Evolutionary conservation across 148 eudicot genomes (phyloP), one percentile per base, ranked within the genome.

Genomic region (Cornus florida): DNA sequence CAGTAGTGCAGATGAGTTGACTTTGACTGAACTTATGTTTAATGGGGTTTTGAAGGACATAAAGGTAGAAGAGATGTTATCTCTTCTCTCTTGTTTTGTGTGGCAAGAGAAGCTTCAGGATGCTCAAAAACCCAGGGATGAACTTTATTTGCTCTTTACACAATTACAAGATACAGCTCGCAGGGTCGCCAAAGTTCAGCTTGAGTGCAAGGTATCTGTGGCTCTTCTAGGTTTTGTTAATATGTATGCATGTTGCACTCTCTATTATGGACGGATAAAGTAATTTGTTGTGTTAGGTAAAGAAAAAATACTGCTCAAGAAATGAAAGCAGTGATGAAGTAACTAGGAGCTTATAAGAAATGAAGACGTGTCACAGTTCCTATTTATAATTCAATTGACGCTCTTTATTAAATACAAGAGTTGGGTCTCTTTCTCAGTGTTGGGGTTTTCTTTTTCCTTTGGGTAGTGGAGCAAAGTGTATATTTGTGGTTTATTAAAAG

Each of bases 91-190:
- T 48, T 96, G 98, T 82, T 86, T 96, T 81, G 99, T 96, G 13
- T 96, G 99, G 99, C 98, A 92, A 82, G 99, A 96, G 83, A 96
- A 92, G 85, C 97, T 96, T 78, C 86, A 89, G 82, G 98, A 96
- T 74, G 94, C 95, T 79, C 92, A 80, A 77, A 96, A 96, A 89
- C 99, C 98, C 28, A 86, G 98, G 75, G 98, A 93, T 66, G 99
- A 96, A 75, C 92, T 93, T 20, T 93, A 91, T 77, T 82, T 93
- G 79, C 91, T 93, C 56, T 92, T 88, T 80, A 74, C 84, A 50
- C 97, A 96, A 84, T 80, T 96, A 72, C 98, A 96, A 83, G 99
- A 96, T 79, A 88, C 91, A 14, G 99, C 99, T 57, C 84, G 97
- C 64, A 87, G 86, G 83, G 97, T 96, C 82, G 98, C 97, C 77